Evolutionary conservation across 371 early-diverging fungal species (phyloP).

Genomic region (Mucor indicus): DNA sequence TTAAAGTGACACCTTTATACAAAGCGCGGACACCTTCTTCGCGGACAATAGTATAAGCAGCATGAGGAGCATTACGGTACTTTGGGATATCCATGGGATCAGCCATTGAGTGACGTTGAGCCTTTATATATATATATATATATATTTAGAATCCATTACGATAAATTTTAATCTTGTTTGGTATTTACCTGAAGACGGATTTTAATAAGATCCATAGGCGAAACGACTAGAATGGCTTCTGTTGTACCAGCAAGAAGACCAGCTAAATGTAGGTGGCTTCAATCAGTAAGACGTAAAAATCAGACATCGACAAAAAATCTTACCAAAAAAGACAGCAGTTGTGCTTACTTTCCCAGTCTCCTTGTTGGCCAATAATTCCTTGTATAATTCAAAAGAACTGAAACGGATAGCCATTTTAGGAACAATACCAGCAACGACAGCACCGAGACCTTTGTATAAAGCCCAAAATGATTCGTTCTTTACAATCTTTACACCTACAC

Average conservation of each 20-base stretch:
- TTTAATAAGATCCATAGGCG: conserved; percentile 97
- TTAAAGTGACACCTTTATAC: conserved; percentile 93
- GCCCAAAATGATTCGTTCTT: conserved; percentile 86
- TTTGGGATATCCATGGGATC: conserved; percentile 97
- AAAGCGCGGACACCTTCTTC: conserved; percentile 92
- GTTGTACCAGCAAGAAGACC: conserved; percentile 95
- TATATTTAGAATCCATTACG: neutral
- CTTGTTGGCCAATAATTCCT: conserved; percentile 73
- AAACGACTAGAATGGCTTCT: conserved; percentile 96
- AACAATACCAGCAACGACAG: conserved; percentile 96
- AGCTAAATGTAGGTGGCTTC: conserved; percentile 47
- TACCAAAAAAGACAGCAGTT: conserved; percentile 79
- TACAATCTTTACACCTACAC: conserved; percentile 82
- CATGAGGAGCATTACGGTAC: conserved; percentile 94
- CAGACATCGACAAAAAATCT: conserved; percentile 23
- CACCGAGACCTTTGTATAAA: conserved; percentile 97
- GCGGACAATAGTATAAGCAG: conserved; percentile 86
- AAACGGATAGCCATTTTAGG: conserved; percentile 99
- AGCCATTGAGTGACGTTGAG: conserved; percentile 93
- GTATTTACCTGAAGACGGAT: conserved; percentile 80
- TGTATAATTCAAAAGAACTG: conserved; percentile 94
- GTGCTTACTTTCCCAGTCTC: conserved; percentile 71
- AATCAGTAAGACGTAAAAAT: neutral
- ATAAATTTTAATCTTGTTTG: neutral
- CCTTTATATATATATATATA: conserved; percentile 23